Conservation (phyloP, 1,139 yeast species). For the Candida tetrigidarum region DNA sequence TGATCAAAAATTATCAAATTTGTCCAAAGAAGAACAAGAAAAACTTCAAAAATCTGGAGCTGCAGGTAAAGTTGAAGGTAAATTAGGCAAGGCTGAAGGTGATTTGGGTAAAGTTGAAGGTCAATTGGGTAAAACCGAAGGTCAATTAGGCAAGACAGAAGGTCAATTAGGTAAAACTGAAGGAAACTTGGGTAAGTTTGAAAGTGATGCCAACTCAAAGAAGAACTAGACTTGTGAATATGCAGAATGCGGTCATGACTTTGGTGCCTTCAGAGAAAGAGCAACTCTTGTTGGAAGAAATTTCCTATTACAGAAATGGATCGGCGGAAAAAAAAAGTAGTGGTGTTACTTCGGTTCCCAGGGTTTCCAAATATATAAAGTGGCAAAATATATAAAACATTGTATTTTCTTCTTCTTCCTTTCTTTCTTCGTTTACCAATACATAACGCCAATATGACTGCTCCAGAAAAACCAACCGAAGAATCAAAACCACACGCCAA, state of each 20-base stretch:
- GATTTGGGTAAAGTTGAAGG: conserved; percentile 21
- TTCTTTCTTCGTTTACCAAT: neutral
- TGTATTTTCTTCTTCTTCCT: neutral
- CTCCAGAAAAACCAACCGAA: conserved; percentile 5
- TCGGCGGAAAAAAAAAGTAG: neutral
- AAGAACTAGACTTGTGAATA: neutral
- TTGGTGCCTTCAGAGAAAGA: too few relatives aligned
- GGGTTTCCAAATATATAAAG: neutral
- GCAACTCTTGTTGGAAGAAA: too few relatives aligned
- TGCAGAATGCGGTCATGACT: too few relatives aligned
- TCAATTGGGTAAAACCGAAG: conserved; percentile 15
- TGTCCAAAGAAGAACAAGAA: conserved; percentile 4
- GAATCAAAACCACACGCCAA: conserved; percentile 5
- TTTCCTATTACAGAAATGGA: neutral
- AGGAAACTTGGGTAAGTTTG: conserved; percentile 12
- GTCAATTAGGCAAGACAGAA: conserved; percentile 19
- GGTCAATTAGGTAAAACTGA: conserved; percentile 19
- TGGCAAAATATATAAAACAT: conserved; percentile 1
- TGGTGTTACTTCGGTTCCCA: neutral
- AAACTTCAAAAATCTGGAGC: conserved; percentile 3
- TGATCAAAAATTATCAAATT: conserved; percentile 6
- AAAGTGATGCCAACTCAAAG: conserved; percentile 6
- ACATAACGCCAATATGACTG: conserved; percentile 3
- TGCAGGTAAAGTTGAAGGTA: conserved; percentile 6
- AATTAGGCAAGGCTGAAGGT: conserved; percentile 9